Percentiles rank a stretch among this genome's conserved stretches.
phyloP scores from a whole-genome alignment of 768 basidiomycete genomes.

The Hygrophorus russula region DNA sequence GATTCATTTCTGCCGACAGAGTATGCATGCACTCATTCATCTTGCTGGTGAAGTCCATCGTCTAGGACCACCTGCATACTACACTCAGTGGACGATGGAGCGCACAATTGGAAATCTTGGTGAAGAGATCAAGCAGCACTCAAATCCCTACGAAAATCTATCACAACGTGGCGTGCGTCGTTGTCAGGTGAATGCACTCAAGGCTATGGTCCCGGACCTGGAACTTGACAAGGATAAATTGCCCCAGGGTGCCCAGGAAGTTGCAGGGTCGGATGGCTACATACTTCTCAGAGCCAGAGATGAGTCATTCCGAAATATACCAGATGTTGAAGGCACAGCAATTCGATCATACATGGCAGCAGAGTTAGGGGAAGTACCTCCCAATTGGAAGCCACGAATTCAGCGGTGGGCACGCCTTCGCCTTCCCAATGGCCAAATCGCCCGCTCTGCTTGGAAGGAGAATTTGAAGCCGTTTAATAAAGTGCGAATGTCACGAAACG shows the following conservation, averaged over 20 bases:
- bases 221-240: slow-evolving; percentile 6
- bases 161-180: slow-evolving; percentile 3
- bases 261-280: slow-evolving; percentile 2
- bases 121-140: slow-evolving; percentile 4
- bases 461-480: background rate
- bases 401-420: slow-evolving; percentile 13
- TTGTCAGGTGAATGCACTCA: slow-evolving; percentile 8
- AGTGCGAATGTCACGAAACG: slow-evolving; percentile 1
- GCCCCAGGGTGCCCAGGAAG: slow-evolving; percentile 7
- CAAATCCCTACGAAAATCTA: slow-evolving; percentile 6
- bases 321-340: background rate
- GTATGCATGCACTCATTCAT: slow-evolving; percentile 7
- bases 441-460: slow-evolving; percentile 14
- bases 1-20: slow-evolving; percentile 5
- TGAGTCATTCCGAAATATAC: background rate
- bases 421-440: slow-evolving; percentile 16
- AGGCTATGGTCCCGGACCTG: slow-evolving; percentile 13
- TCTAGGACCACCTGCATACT: background rate
- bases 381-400: slow-evolving; percentile 1
- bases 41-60: slow-evolving; percentile 3
- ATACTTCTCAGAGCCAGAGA: slow-evolving; percentile 5
- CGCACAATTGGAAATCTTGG: no score
- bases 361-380: slow-evolving; percentile 4
- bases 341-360: background rate
- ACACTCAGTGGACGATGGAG: slow-evolving; percentile 5